Conservation (phyloP, 305 asterid species). For the Nicotiana rustica region DNA sequence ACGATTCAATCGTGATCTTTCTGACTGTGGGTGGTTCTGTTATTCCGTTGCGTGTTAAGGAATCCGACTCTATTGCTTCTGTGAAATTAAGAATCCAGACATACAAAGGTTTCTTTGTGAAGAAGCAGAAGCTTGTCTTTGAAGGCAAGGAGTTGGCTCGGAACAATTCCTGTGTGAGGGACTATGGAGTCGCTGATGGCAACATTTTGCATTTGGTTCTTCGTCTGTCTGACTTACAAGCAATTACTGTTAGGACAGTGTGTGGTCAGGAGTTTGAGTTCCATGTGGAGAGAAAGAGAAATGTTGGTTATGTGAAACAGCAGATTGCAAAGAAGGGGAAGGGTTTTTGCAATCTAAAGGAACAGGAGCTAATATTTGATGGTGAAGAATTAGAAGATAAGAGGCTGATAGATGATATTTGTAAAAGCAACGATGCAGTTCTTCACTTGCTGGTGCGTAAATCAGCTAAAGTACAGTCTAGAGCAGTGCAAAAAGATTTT, state of each 20-base stretch:
- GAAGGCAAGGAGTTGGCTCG: conserved; percentile 80
- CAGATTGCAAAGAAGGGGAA: conserved; percentile 63
- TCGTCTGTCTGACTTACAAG: conserved; percentile 73
- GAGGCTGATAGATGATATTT: conserved; percentile 67
- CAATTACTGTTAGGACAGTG: conserved; percentile 67
- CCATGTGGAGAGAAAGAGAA: conserved; percentile 63
- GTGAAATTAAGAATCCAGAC: conserved; percentile 75
- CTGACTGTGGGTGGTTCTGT: conserved; percentile 66
- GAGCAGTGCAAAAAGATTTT: conserved; percentile 58
- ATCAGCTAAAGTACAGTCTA: conserved; percentile 64
- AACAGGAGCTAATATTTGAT: conserved; percentile 65
- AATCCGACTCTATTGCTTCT: conserved; percentile 78
- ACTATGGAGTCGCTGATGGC: conserved; percentile 73
- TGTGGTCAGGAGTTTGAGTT: conserved; percentile 77
- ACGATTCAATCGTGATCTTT: conserved; percentile 71
- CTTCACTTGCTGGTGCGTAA: conserved; percentile 75
- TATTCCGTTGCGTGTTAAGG: conserved; percentile 72
- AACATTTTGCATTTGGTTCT: conserved; percentile 69
- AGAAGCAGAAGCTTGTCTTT: conserved; percentile 72
- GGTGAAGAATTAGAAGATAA: conserved; percentile 84
- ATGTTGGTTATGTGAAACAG: conserved; percentile 74
- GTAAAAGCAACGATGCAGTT: conserved; percentile 60
- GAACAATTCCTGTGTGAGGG: conserved; percentile 60
- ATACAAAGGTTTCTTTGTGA: conserved; percentile 67
- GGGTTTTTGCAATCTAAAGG: conserved; percentile 52